A percentile compares a stretch with the other conserved stretches of the same genome.
Evolutionary conservation across 1,284 basidiomycete species (phyloP).

Genomic region (Fomitopsis palustris): DNA sequence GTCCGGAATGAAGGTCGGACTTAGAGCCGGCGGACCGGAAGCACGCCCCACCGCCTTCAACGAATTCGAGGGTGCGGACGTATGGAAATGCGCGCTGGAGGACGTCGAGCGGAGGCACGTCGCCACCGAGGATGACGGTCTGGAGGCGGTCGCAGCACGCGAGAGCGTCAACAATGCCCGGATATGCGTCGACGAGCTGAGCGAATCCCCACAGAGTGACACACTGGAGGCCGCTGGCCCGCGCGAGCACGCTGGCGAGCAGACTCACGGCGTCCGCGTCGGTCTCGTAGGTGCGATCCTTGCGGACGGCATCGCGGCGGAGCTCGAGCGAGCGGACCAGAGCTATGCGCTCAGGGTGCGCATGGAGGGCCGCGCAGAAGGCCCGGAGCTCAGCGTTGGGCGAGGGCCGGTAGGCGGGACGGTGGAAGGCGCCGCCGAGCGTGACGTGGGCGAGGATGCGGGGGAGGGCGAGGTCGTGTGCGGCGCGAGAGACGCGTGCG

Average conservation of each 20-base stretch:
- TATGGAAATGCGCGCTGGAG: slow-evolving; percentile 17
- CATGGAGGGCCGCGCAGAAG: slow-evolving; percentile 17
- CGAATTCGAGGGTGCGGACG: slow-evolving; percentile 14
- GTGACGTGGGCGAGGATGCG: slow-evolving; percentile 1
- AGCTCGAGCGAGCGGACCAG: slow-evolving; percentile 13
- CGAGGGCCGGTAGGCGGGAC: slow-evolving; percentile 9
- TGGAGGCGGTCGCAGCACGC: slow-evolving; percentile 12
- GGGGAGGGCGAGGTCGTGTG: background rate
- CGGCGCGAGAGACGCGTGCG: slow-evolving; percentile 1
- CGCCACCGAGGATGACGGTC: slow-evolving; percentile 16
- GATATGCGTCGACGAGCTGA: slow-evolving; percentile 15
- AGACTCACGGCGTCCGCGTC: slow-evolving; percentile 11
- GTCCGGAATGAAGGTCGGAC: too few species aligned
- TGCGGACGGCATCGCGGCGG: slow-evolving; percentile 18
- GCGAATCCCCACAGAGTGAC: slow-evolving; percentile 19
- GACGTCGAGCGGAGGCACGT: slow-evolving; percentile 11
- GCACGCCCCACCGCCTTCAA: slow-evolving; percentile 11
- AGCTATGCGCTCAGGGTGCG: slow-evolving; percentile 8
- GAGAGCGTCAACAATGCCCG: slow-evolving; percentile 9
- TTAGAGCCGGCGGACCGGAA: slow-evolving; percentile 14
- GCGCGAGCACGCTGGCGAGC: slow-evolving; percentile 11
- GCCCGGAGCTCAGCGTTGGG: slow-evolving; percentile 15
- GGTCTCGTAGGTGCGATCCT: slow-evolving; percentile 9
- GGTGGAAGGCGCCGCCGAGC: slow-evolving; percentile 17
- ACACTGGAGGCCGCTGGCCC: slow-evolving; percentile 13